These are phyloP conservation scores for Trichoderma sp. DNA, from an alignment of 2,329 filamentous ascomycete species.

Conservation along the genomic window DNA sequence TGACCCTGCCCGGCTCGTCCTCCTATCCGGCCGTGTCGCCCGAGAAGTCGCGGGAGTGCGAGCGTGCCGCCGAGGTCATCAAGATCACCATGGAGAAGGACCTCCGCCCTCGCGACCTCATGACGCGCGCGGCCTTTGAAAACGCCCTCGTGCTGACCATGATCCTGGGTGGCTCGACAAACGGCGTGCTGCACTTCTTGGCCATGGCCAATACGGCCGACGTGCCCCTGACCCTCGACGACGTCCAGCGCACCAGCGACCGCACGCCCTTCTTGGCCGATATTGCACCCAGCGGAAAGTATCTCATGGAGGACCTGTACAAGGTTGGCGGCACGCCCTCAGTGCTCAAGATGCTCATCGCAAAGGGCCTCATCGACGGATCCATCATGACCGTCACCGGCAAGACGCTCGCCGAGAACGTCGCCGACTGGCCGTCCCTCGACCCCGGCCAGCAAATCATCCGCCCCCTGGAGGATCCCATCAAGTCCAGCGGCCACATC, in stretches of 20 bases:
- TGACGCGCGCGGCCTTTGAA: constrained; percentile 78
- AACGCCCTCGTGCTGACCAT: constrained; percentile 89
- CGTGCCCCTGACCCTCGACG: constrained; percentile 72
- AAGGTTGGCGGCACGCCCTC: constrained; percentile 80
- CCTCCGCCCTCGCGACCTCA: constrained; percentile 74
- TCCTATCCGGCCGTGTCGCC: constrained; percentile 47
- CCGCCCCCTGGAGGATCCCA: constrained; percentile 68
- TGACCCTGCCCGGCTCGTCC: constrained; percentile 66
- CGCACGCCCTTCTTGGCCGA: constrained; percentile 85
- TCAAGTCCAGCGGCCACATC: constrained; percentile 83
- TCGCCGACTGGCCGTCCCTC: constrained; percentile 71
- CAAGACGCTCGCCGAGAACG: constrained; percentile 77
- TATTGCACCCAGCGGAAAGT: constrained; percentile 77
- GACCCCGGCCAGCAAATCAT: constrained; percentile 81
- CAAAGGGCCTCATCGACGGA: constrained; percentile 71
- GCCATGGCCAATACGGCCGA: constrained; percentile 86
- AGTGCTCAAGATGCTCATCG: constrained; percentile 81
- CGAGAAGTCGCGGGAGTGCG: constrained; percentile 82
- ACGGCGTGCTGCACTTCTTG: constrained; percentile 82
- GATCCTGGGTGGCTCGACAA: constrained; percentile 86
- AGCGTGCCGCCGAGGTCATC: constrained; percentile 76
- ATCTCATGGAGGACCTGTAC: constrained; percentile 86
- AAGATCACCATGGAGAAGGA: constrained; percentile 75
- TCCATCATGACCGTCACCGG: constrained; percentile 78
- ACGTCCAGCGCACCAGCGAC: constrained; percentile 76